Base-by-base conservation (phyloP, 129 eudicot genomes). In the Silybum marianum region DNA sequence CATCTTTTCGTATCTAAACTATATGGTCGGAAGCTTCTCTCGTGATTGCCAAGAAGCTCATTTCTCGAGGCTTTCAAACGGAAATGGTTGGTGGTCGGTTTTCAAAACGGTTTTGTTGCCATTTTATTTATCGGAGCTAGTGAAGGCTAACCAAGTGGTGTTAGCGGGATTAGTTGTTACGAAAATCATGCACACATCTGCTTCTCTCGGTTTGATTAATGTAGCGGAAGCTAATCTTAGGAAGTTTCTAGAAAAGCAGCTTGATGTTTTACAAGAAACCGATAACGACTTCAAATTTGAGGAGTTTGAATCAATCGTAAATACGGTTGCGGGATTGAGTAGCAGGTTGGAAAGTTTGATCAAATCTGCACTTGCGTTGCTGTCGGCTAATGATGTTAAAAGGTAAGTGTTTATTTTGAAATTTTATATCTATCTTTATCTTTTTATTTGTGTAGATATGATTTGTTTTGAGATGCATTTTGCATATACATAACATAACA, bases 131-230 rank as follows among this genome's bases (percentile, higher is more conserved):
- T 70, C 96, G 2, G 99, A 96, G 88, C 95, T 93, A 48, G 97
- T 96, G 87, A 91, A 86, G 87, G 86, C 89, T 1, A 88, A 91
- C 71, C 99, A 91, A 80, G 92, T 89, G 83, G 73, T 96, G 81
- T 84, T 96, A 23, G 99, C 99, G 4, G 99, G 97, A 34, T 79
- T 96, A 76, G 83, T 96, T 14, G 97, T 93, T 8, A 87, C 89
- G 9, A 93, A 84, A 82, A 86, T 85, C 60, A 91, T 90, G 97
- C 97, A 93, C 82, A 91, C 89, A 18, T 91, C 85, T 42, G 87
- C 83, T 51, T 87, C 93, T 36, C 91, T 96, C 66, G 81, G 98
- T 77, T 86, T 96, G 81, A 80, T 96, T 4, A 93, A 90, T 84
- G 80, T 96, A 46, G 93, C 99, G 13, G 98, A 88, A 80, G 92